Evolutionary conservation across 768 basidiomycete genomes (phyloP).

Genomic region (Lepiota venenata): DNA sequence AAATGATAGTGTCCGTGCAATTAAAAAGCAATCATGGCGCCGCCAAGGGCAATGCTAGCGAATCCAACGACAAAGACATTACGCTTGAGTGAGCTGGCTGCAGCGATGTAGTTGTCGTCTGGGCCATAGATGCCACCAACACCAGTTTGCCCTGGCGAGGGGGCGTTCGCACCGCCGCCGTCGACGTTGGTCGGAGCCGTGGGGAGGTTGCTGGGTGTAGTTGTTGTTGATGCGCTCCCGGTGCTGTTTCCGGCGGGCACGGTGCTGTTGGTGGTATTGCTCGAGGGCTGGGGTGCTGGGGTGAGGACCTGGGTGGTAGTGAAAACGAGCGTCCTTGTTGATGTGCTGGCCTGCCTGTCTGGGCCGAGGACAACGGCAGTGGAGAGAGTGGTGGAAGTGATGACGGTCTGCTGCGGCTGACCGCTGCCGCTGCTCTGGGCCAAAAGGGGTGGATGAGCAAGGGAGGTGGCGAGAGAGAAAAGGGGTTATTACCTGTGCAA

Average conservation of each 20-base stretch:
- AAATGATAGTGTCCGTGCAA: slow-evolving; percentile 13
- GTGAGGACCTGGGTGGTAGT: slow-evolving; percentile 43
- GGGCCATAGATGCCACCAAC: slow-evolving; percentile 61
- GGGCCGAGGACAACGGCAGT: slow-evolving; percentile 34
- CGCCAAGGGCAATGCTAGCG: slow-evolving; percentile 47
- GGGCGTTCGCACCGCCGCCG: slow-evolving; percentile 55
- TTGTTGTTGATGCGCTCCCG: slow-evolving; percentile 34
- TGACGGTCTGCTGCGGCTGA: slow-evolving; percentile 24
- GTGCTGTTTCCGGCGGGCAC: slow-evolving; percentile 23
- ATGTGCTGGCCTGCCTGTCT: slow-evolving; percentile 37
- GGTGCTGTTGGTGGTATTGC: slow-evolving; percentile 18
- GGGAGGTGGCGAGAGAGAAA: not conserved
- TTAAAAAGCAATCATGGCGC: slow-evolving; percentile 43
- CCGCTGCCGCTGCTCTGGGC: not conserved
- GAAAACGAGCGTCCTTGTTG: slow-evolving; percentile 38
- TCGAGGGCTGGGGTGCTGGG: slow-evolving; percentile 31
- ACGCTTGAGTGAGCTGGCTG: slow-evolving; percentile 42
- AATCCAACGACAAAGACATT: slow-evolving; percentile 42
- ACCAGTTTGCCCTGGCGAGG: slow-evolving; percentile 51
- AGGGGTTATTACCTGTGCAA: slow-evolving; percentile 38
- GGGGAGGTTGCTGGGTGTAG: slow-evolving; percentile 39
- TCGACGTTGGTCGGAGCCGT: slow-evolving; percentile 56
- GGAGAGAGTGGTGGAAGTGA: slow-evolving; percentile 38
- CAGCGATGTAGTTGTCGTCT: slow-evolving; percentile 61
- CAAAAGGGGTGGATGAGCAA: slow-evolving; percentile 5